Evolutionary conservation across 495 filamentous ascomycete genomes (phyloP).

Genomic region (Lindgomyces ingoldianus): DNA sequence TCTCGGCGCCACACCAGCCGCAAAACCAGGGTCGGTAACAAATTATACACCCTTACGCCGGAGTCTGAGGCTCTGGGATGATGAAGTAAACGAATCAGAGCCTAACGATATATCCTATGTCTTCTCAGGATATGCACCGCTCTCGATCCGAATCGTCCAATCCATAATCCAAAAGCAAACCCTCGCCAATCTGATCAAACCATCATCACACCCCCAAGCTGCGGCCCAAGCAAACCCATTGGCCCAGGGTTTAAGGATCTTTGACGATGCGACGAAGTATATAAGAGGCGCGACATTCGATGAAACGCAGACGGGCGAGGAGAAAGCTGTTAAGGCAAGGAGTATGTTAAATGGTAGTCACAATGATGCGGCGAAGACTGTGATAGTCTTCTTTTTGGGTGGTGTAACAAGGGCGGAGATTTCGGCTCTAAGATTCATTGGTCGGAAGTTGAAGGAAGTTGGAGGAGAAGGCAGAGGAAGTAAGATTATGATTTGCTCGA

Average conservation of each 20-base stretch:
- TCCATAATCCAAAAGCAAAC: constrained; percentile 89
- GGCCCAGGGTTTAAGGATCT: constrained; percentile 83
- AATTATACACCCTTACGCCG: constrained; percentile 89
- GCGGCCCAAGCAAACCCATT: constrained; percentile 57
- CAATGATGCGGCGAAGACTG: constrained; percentile 67
- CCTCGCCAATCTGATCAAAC: constrained; percentile 62
- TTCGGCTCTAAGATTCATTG: constrained; percentile 88
- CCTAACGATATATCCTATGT: constrained; percentile 96
- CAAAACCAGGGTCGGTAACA: constrained; percentile 62
- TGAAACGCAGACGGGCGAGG: constrained; percentile 88
- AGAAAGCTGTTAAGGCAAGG: constrained; percentile 87
- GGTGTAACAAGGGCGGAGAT: constrained; percentile 96
- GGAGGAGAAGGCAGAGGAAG: constrained; percentile 77
- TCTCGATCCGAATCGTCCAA: constrained; percentile 93
- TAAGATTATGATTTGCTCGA: constrained; percentile 89
- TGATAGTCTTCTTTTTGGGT: constrained; percentile 91
- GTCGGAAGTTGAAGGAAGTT: constrained; percentile 69
- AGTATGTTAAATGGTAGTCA: constrained; percentile 70
- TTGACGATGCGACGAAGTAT: constrained; percentile 85
- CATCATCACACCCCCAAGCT: constrained; percentile 44
- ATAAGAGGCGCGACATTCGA: constrained; percentile 86
- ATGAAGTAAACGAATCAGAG: constrained; percentile 96
- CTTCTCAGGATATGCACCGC: constrained; percentile 93
- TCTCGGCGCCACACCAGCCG: constrained; percentile 43
- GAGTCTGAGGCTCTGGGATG: constrained; percentile 82